Evolutionary conservation across 257 asterid genomes (phyloP).

Genomic region (Plantago major): DNA sequence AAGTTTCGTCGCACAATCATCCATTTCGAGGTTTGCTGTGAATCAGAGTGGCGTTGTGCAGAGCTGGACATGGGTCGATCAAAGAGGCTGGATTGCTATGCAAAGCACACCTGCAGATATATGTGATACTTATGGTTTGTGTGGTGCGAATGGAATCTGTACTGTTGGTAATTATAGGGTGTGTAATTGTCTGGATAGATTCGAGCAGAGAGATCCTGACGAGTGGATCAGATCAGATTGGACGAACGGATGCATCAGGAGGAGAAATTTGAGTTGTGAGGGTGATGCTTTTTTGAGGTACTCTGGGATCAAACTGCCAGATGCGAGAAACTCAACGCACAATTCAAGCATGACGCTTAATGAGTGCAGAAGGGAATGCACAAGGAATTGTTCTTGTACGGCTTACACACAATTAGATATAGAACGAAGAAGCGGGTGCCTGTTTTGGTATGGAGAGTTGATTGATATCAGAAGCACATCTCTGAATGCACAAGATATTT

Average conservation of each 20-base stretch:
- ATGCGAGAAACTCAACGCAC: background rate
- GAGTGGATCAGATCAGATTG: conserved; percentile 1
- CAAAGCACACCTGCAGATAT: background rate
- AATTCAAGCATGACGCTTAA: background rate
- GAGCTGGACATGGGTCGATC: background rate
- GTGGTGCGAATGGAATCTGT: background rate
- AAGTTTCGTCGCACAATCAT: conserved; percentile 5
- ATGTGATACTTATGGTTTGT: background rate
- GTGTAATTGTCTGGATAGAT: background rate
- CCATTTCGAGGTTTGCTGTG: conserved; percentile 4
- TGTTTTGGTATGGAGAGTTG: conserved; percentile 9
- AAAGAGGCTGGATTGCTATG: background rate
- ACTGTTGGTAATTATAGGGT: background rate
- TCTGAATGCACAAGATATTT: background rate
- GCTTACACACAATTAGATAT: conserved; percentile 4
- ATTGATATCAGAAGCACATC: background rate
- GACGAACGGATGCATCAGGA: background rate
- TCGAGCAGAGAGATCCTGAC: conserved; percentile 1
- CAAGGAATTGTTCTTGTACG: conserved; percentile 1
- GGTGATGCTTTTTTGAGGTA: background rate
- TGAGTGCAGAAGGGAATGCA: conserved; percentile 3
- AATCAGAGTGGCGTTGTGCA: conserved; percentile 3
- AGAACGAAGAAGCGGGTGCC: background rate
- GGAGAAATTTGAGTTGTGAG: background rate
- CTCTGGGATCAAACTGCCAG: background rate